Base-by-base conservation (phyloP, 768 basidiomycete species). In the Panaeolus cyanescens region DNA sequence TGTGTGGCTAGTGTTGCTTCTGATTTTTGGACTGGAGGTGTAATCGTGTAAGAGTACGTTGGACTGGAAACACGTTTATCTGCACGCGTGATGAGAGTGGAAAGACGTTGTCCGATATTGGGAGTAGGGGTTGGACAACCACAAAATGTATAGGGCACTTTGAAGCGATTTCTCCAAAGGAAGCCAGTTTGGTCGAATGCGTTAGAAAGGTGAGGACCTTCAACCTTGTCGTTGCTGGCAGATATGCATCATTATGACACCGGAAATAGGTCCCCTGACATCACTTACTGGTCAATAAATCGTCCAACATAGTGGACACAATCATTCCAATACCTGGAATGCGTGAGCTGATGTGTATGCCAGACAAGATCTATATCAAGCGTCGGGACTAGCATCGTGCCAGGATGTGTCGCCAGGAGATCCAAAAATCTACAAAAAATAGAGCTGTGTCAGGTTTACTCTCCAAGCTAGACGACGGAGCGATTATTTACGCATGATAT, bases 281-380 rank as follows among this genome's bases (percentile, higher is more conserved):
- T n/a, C 9, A 59, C 85, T 71, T 55, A 87, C 86, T 88, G 86
- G 65, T 88, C 83, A 28, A 88, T 70, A 32, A 76, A 81, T 19
- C 79, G 77, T 0, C 80, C 77, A 4, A 85, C 62, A 55, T 75
- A 78, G 12, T 61, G 67, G 28, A 69, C 69, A 42, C 83, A 85
- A 59, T 87, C 81, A 1, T 61, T 53, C 4, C 69, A 66, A 65
- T 91, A 91, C 34, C 75, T 73, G 1, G 58, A 60, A 0, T 78
- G 77, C 68, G 80, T 75, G 5, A 91, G 77, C 63, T 90, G 89
- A 60, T 91, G 89, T 0, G 88, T 88, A 63, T 92, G 91, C 89
- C 90, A 91, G 4, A 81, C 84, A 19, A 92, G 75, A 64, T 91
- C 90, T 33, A 92, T 89, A 62, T 91, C 89, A n/a, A 91, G 70